Conservation (phyloP, 2,329 filamentous ascomycete genomes). For the Helotiales sp. region DNA sequence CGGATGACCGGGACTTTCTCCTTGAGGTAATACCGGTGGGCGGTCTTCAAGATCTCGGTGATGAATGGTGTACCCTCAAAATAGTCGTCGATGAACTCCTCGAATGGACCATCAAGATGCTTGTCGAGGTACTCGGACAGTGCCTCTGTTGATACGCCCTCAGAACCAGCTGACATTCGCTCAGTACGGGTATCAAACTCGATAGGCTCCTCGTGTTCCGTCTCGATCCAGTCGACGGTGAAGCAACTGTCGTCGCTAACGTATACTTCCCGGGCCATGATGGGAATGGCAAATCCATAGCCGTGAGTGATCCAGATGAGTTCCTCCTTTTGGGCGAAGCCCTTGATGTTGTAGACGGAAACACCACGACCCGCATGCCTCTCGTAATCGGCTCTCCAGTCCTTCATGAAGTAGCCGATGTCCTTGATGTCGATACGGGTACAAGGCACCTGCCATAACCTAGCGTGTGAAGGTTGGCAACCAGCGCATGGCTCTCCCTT, state of each 20-base stretch:
- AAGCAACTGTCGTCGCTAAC: slow-evolving; percentile 93
- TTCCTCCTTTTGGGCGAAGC: slow-evolving; percentile 69
- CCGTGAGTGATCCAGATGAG: slow-evolving; percentile 94
- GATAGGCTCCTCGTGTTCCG: slow-evolving; percentile 73
- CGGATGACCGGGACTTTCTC: slow-evolving; percentile 88
- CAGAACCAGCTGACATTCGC: slow-evolving; percentile 85
- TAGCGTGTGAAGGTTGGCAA: slow-evolving; percentile 93
- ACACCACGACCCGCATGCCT: slow-evolving; percentile 85
- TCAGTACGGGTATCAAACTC: slow-evolving; percentile 88
- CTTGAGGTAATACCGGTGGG: slow-evolving; percentile 89
- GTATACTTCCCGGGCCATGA: slow-evolving; percentile 92
- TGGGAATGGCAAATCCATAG: slow-evolving; percentile 89
- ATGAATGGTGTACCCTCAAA: slow-evolving; percentile 95
- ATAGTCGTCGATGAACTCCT: slow-evolving; percentile 93
- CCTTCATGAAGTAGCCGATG: slow-evolving; percentile 98
- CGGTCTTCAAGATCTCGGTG: slow-evolving; percentile 94
- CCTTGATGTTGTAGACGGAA: slow-evolving; percentile 94
- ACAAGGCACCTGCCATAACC: slow-evolving; percentile 96
- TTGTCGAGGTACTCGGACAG: slow-evolving; percentile 93
- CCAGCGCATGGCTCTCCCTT: slow-evolving; percentile 96
- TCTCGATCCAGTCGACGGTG: slow-evolving; percentile 91
- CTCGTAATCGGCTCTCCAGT: slow-evolving; percentile 97
- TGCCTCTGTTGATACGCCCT: slow-evolving; percentile 80
- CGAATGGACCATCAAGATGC: slow-evolving; percentile 90
- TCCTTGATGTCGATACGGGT: slow-evolving; percentile 99